Conservation (phyloP, 768 basidiomycete genomes). For the Kwoniella sp. region DNA sequence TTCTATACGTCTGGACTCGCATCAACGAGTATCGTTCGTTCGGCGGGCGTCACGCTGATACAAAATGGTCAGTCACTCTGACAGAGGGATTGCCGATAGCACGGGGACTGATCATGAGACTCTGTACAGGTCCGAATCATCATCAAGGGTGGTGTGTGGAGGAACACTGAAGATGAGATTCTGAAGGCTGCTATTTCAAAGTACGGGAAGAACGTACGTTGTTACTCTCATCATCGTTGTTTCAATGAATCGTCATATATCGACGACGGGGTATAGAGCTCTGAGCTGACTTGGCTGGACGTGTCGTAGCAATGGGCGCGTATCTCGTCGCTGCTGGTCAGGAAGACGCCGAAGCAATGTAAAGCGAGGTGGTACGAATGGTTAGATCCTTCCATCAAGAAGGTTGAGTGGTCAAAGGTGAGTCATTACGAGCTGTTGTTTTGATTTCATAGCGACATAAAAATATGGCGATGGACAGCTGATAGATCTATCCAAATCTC, state of each 20-base stretch:
- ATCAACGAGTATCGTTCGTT: no score
- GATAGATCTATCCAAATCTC: not conserved
- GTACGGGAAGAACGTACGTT: slow-evolving; percentile 57
- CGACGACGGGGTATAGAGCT: no score
- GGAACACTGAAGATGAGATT: slow-evolving; percentile 75
- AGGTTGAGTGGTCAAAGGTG: slow-evolving; percentile 99
- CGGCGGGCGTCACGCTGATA: not conserved
- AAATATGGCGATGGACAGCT: not conserved
- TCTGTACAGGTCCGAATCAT: slow-evolving; percentile 53
- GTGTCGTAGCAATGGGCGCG: slow-evolving; percentile 69
- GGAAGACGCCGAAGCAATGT: slow-evolving; percentile 99
- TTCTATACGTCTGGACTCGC: no score
- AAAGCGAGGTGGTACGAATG: slow-evolving; percentile 95
- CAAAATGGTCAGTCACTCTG: not conserved
- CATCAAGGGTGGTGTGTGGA: slow-evolving; percentile 58
- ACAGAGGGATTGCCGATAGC: no score
- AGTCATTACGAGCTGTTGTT: slow-evolving; percentile 26
- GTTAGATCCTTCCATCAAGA: slow-evolving; percentile 99
- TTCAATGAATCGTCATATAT: no score
- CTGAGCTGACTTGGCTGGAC: not conserved
- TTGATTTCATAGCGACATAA: not conserved
- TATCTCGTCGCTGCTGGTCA: slow-evolving; percentile 93
- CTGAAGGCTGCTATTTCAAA: slow-evolving; percentile 89
- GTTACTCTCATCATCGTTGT: not conserved
- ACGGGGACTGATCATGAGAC: not conserved